Conservation (phyloP, 371 early-diverging fungal species). For the Catenaria anguillulae region DNA sequence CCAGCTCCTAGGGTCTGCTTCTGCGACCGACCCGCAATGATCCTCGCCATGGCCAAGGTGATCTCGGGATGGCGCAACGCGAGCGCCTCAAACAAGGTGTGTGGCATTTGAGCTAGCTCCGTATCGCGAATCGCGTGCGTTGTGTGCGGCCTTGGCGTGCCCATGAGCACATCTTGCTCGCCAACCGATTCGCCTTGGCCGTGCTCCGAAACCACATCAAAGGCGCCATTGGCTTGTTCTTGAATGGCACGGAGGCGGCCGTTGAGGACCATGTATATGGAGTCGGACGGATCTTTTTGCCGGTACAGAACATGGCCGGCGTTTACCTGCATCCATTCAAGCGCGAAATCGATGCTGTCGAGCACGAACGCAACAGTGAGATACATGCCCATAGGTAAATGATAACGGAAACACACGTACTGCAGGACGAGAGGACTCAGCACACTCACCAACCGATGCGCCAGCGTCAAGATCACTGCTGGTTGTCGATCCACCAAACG, state of each 20-base stretch:
- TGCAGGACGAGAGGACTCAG: constrained; percentile 51
- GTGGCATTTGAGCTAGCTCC: constrained; percentile 90
- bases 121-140: constrained; percentile 94
- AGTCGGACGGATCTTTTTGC: constrained; percentile 63
- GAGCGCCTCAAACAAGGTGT: constrained; percentile 79
- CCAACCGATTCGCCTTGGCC: constrained; percentile 90
- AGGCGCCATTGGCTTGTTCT: constrained; percentile 31
- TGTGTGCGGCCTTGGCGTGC: constrained; percentile 60
- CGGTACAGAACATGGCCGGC: constrained; percentile 84
- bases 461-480: constrained; percentile 61
- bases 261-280: constrained; percentile 81
- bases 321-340: constrained; percentile 88
- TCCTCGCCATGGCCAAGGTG: constrained; percentile 73
- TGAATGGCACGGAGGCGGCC: constrained; percentile 80
- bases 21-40: constrained; percentile 66
- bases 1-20: constrained; percentile 24
- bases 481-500: constrained; percentile 72
- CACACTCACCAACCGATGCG: constrained; percentile 64
- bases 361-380: constrained; percentile 18
- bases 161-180: constrained; percentile 83
- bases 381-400: not conserved
- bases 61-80: constrained; percentile 77
- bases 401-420: not conserved
- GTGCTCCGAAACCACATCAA: constrained; percentile 79
- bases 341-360: constrained; percentile 73